Evolutionary conservation across 1,139 yeast genomes (phyloP).

Genomic region (Hansenula sp.): DNA sequence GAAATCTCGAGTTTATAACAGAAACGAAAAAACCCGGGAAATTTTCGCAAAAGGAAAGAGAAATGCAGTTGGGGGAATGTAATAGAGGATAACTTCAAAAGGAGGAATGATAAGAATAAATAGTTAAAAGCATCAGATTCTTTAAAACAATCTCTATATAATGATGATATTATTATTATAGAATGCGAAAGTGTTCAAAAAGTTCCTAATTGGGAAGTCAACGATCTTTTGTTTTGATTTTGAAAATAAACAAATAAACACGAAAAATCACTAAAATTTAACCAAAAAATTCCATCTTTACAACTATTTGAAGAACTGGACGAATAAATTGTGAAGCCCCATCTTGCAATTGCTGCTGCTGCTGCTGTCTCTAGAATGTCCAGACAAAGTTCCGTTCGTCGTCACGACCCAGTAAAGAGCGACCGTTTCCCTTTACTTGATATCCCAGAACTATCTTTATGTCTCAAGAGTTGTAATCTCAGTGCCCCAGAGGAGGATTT

Average conservation of each 20-base stretch:
- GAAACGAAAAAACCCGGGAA: neutral
- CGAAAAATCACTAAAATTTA: constrained; percentile 3
- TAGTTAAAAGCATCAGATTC: neutral
- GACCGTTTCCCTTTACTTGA: constrained; percentile 66
- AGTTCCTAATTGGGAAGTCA: constrained; percentile 13
- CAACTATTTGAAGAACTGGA: no score
- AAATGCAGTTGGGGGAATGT: neutral
- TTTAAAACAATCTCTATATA: neutral
- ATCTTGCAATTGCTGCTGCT: no score
- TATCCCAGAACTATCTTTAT: constrained; percentile 55
- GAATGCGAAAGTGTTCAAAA: no score
- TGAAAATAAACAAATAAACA: constrained; percentile 9
- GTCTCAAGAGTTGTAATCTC: constrained; percentile 63
- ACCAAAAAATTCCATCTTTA: no score
- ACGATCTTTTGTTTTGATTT: constrained; percentile 2
- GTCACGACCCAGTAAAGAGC: constrained; percentile 7
- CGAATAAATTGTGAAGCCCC: no score
- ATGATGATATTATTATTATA: no score
- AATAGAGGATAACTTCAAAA: neutral
- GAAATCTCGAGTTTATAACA: neutral
- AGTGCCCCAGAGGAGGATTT: constrained; percentile 61
- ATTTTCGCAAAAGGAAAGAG: neutral
- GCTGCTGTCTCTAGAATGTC: constrained; percentile 1
- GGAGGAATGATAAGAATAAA: neutral
- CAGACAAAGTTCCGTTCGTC: constrained; percentile 3